A percentile compares a stretch with the other conserved stretches of the same genome.
Evolutionary conservation across 495 filamentous ascomycete species (phyloP).

Genomic region (Copromyces sp.): DNA sequence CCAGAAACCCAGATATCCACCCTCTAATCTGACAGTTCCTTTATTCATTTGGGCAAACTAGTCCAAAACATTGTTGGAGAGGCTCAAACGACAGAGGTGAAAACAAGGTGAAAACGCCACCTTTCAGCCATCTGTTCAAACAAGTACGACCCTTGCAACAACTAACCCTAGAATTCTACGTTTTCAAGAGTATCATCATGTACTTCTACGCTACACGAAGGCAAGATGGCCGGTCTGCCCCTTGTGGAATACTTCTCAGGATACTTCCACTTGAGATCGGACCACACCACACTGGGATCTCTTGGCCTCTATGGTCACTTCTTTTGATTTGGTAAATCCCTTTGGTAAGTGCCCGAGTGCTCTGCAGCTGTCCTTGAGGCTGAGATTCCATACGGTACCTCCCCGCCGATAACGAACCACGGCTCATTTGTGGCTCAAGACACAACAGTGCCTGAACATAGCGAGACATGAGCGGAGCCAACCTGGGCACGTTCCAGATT

Average conservation of each 20-base stretch:
- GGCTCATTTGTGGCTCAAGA: not conserved
- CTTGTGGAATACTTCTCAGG: not conserved
- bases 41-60: too few relatives aligned
- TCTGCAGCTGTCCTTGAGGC: not conserved
- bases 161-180: not conserved
- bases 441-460: not conserved
- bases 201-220: not conserved
- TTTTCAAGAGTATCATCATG: not conserved
- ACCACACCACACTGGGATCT: not conserved
- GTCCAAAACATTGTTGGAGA: too few relatives aligned
- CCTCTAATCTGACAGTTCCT: too few relatives aligned
- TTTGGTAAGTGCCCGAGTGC: not conserved
- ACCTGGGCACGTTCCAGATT: not conserved
- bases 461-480: not conserved
- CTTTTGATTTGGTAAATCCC: not conserved
- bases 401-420: not conserved
- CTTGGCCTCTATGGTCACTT: not conserved
- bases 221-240: not conserved
- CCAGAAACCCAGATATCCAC: too few relatives aligned
- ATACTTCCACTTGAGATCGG: not conserved
- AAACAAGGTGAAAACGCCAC: too few relatives aligned
- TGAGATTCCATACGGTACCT: not conserved
- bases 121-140: slow-evolving; percentile 4
- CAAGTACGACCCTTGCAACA: slow-evolving; percentile 1
- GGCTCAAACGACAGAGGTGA: too few relatives aligned